Conservation (phyloP, 1,284 basidiomycete species). For the Trichosporon inkin region DNA sequence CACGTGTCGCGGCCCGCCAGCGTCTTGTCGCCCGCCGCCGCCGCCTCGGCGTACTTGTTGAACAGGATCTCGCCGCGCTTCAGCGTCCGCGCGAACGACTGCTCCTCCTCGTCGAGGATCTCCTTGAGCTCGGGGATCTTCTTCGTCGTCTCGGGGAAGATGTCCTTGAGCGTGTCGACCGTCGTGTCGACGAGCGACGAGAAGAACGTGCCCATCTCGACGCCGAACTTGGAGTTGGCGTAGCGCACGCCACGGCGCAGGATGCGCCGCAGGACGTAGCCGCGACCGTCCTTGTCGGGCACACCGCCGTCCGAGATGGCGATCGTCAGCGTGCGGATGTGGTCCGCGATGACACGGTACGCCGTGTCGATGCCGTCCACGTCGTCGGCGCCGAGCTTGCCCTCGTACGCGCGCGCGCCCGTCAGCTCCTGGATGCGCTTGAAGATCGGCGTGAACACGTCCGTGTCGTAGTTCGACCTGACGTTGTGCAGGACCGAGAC, state of each 20-base stretch:
- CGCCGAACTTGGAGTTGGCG: slow-evolving; percentile 90
- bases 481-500: slow-evolving; percentile 91
- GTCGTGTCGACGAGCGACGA: slow-evolving; percentile 85
- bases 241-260: slow-evolving; percentile 88
- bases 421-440: slow-evolving; percentile 82
- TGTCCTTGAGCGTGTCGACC: slow-evolving; percentile 78
- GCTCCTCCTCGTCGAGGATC: slow-evolving; percentile 95
- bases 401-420: slow-evolving; percentile 78
- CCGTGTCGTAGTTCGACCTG: slow-evolving; percentile 95
- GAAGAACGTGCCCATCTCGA: slow-evolving; percentile 93
- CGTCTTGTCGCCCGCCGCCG: slow-evolving; percentile 63
- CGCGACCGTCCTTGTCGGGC: slow-evolving; percentile 91
- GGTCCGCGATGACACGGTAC: slow-evolving; percentile 94
- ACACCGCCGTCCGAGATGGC: slow-evolving; percentile 95
- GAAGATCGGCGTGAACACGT: slow-evolving; percentile 89
- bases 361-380: slow-evolving; percentile 93
- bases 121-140: slow-evolving; percentile 83
- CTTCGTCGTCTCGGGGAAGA: slow-evolving; percentile 91
- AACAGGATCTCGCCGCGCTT: slow-evolving; percentile 97
- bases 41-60: slow-evolving; percentile 76
- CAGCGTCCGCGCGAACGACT: slow-evolving; percentile 91
- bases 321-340: slow-evolving; percentile 91
- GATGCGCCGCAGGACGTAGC: slow-evolving; percentile 91
- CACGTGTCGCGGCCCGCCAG: slow-evolving; percentile 91
- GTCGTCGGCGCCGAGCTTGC: slow-evolving; percentile 90